phyloP scores from a whole-genome alignment of 169 alveolate genomes.

The Plasmodium chabaudi region DNA sequence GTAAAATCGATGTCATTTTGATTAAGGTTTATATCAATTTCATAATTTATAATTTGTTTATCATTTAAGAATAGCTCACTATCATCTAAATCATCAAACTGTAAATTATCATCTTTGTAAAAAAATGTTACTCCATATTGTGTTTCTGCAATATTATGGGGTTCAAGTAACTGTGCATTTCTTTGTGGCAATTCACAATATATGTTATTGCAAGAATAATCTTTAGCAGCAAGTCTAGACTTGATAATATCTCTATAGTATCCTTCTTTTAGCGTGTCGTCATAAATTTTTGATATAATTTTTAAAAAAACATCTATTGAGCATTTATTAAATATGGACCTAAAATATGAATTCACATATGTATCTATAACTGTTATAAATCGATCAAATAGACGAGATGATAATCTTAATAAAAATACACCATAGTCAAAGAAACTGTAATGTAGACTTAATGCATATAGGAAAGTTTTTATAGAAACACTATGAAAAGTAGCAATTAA shows the following conservation, averaged over 20 bases:
- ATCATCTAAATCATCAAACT: conserved; percentile 49
- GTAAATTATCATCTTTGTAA: conserved; percentile 10
- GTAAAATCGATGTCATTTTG: too few species aligned
- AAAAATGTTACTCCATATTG: background rate
- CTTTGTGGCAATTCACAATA: background rate
- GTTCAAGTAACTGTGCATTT: background rate
- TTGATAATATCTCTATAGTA: conserved; percentile 14
- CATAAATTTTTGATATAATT: conserved; percentile 14
- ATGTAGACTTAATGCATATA: conserved; percentile 3
- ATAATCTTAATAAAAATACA: conserved; percentile 6
- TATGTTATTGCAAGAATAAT: background rate
- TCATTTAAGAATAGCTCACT: conserved; percentile 38
- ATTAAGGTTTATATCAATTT: background rate
- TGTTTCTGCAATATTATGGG: background rate
- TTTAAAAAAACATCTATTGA: conserved; percentile 34
- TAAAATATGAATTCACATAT: conserved; percentile 11
- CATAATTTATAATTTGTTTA: conserved; percentile 20
- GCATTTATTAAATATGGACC: background rate
- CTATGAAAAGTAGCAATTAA: conserved; percentile 12
- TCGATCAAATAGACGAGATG: conserved; percentile 38
- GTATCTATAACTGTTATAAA: conserved; percentile 26
- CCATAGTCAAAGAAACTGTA: conserved; percentile 40
- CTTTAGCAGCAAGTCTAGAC: conserved; percentile 16
- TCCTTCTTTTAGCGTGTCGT: conserved; percentile 17
- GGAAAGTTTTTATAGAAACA: conserved; percentile 7